Base-by-base conservation (phyloP, 2,329 filamentous ascomycete species). In the Colletotrichum spaethianum region DNA sequence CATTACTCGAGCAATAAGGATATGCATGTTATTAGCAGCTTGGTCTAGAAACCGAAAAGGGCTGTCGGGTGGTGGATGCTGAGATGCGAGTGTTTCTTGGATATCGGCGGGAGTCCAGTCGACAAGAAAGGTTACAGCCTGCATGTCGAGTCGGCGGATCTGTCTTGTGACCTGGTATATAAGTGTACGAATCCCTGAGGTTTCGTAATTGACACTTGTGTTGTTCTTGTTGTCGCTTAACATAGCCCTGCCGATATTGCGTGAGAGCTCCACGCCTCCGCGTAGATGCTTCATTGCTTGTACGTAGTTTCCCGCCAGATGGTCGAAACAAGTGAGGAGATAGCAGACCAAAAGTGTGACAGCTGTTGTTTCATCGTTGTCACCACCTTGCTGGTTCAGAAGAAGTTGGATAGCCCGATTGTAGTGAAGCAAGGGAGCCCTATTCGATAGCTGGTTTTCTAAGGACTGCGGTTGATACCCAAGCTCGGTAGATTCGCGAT, bases 271-370 rank as follows among this genome's bases (percentile, higher is more conserved):
- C 38, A 81, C 78, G 48, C 81, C 82, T 67, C 78, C 77, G 40
- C 77, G 78, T n/a, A 83, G 73, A 67, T 83, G 81, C 66, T 77
- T 80, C 31, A 80, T 63, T 74, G 80, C 80, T 75, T 82, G 80
- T 61, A 78, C 73, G 64, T 81, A 63, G 73, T 81, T 78, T 40
- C 80, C 79, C 8, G 76, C 77, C 44, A 83, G 77, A 62, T 82
- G 75, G 69, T 83, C 82, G 72, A 82, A 81, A 75, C 81, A 82
- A 73, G 75, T 80, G 74, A 83, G 82, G 40, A 83, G 80, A 75
- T 83, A 83, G 74, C 81, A 83, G 56, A 81, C 79, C 72, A 83
- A 68, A 56, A 83, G 78, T 5, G 80, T 81, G 64, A 81, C 70
- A 46, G 76, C 78, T 72, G 73, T 81, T 71, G n/a, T 75, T 74